Conservation (phyloP, 208 protist genomes). For the Trypanosoma mega region DNA sequence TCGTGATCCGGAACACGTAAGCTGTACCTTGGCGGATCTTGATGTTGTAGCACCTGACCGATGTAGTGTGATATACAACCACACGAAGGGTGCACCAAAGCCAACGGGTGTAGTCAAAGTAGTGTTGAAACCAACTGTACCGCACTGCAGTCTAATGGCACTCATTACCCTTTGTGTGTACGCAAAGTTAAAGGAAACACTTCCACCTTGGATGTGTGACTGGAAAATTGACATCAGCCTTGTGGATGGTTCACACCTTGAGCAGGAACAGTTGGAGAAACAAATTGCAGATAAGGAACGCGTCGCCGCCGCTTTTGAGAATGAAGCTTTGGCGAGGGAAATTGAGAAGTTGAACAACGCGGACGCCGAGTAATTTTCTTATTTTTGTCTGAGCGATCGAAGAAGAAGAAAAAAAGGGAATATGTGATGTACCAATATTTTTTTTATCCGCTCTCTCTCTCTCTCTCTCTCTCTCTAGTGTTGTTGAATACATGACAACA, state of each 20-base stretch:
- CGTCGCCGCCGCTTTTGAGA: constrained; percentile 27
- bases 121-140: constrained; percentile 29
- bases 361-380: constrained; percentile 13
- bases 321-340: constrained; percentile 17
- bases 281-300: constrained; percentile 32
- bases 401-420: not conserved
- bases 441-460: not conserved
- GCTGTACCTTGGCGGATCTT: constrained; percentile 26
- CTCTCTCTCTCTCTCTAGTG: too few species aligned
- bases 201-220: constrained; percentile 19
- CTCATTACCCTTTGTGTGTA: constrained; percentile 30
- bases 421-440: not conserved
- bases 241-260: constrained; percentile 24
- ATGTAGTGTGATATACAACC: constrained; percentile 14
- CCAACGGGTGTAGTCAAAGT: constrained; percentile 23
- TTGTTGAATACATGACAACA: too few species aligned
- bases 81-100: constrained; percentile 3
- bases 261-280: constrained; percentile 25
- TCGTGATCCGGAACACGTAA: constrained; percentile 24
- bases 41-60: constrained; percentile 27
- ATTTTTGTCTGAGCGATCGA: too few species aligned
- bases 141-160: constrained; percentile 32
- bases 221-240: constrained; percentile 29
- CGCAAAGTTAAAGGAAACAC: constrained; percentile 20
- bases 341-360: constrained; percentile 25